Percentiles rank a stretch among this genome's conserved stretches.
These are phyloP conservation scores for Acephala macrosclerotiorum DNA, from an alignment of 2,329 filamentous ascomycete genomes.

Conservation along the genomic window DNA sequence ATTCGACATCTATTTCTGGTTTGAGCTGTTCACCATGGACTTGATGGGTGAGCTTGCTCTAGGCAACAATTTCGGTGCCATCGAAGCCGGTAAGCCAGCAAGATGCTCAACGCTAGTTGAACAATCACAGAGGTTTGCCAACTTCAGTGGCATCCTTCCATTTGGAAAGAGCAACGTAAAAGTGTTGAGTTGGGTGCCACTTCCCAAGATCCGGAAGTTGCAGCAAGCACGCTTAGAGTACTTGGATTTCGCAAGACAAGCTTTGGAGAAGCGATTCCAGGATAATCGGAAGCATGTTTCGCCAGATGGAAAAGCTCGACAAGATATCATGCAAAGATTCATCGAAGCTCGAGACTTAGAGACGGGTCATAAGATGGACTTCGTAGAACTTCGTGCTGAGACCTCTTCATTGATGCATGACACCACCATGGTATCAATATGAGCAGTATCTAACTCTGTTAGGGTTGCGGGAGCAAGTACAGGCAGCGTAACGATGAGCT, in stretches of 20 bases:
- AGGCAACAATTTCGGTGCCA: conserved; percentile 24
- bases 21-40: conserved; percentile 31
- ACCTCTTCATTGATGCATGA: conserved; percentile 28
- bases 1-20: conserved; percentile 32
- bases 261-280: conserved; percentile 26
- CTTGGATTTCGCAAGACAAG: conserved; percentile 22
- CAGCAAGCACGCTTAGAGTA: conserved; percentile 26
- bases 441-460: neutral
- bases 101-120: conserved; percentile 29
- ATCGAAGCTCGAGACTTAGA: conserved; percentile 29
- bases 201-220: conserved; percentile 24
- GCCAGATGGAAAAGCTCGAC: conserved; percentile 22
- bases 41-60: conserved; percentile 29
- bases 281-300: conserved; percentile 19
- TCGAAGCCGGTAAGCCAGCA: conserved; percentile 26
- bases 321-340: conserved; percentile 32
- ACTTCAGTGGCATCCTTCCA: conserved; percentile 27
- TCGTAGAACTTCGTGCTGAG: conserved; percentile 26
- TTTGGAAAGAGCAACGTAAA: conserved; percentile 27
- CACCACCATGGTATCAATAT: neutral
- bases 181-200: conserved; percentile 24
- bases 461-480: conserved; percentile 29
- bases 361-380: conserved; percentile 27
- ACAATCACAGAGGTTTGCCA: conserved; percentile 20
- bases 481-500: conserved; percentile 26